Conservation (phyloP, 768 basidiomycete species). For the Suillus clintonianus region DNA sequence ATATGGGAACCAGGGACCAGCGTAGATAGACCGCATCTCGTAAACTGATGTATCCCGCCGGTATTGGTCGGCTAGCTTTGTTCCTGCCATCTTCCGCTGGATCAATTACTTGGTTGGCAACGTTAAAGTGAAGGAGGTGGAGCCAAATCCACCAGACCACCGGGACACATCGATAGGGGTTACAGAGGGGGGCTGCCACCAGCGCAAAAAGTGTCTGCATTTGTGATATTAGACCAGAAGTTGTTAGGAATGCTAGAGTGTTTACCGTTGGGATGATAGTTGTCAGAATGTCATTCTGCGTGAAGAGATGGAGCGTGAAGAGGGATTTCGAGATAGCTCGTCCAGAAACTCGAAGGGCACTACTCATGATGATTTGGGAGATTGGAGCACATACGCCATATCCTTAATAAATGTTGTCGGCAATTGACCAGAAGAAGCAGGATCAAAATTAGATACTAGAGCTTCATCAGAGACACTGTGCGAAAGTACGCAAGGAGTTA, state of each 20-base stretch:
- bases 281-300: constrained; percentile 27
- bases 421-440: background rate
- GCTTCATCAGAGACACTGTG: background rate
- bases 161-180: constrained; percentile 21
- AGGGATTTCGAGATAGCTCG: constrained; percentile 10
- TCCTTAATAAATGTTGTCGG: constrained; percentile 15
- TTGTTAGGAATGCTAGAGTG: background rate
- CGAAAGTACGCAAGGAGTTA: background rate
- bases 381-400: constrained; percentile 6
- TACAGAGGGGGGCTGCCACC: constrained; percentile 33
- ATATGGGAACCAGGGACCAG: constrained; percentile 37
- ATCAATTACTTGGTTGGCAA: constrained; percentile 43
- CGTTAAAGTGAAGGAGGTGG: constrained; percentile 47
- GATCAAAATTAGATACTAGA: background rate
- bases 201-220: constrained; percentile 36
- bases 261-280: constrained; percentile 29
- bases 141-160: constrained; percentile 47
- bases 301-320: constrained; percentile 24
- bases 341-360: constrained; percentile 11
- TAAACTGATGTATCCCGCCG: constrained; percentile 43
- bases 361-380: constrained; percentile 29
- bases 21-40: constrained; percentile 38
- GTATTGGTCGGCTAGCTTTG: constrained; percentile 47
- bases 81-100: constrained; percentile 46
- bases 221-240: background rate